Conservation (phyloP, 345 rosid genomes). For the Eucalyptus victrix region DNA sequence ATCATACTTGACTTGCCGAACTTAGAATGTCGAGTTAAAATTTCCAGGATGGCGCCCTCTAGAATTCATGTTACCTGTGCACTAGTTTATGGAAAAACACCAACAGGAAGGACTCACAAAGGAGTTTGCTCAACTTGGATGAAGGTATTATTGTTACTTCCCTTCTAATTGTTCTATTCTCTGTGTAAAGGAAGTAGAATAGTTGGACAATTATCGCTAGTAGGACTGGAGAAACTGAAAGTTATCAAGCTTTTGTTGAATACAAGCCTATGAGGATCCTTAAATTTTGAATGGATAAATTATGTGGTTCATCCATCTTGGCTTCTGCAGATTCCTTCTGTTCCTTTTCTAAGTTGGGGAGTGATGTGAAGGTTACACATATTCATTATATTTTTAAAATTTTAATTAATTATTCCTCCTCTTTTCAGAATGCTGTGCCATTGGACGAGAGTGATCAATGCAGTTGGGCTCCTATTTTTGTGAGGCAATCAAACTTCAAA, state of each 20-base stretch:
- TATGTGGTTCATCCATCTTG: background rate
- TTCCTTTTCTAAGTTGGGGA: background rate
- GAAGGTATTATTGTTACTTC: conserved; percentile 32
- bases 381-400: background rate
- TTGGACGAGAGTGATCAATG: conserved; percentile 54
- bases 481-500: conserved; percentile 87
- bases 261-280: background rate
- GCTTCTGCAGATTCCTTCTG: background rate
- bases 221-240: background rate
- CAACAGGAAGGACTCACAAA: conserved; percentile 75
- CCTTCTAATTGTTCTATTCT: background rate
- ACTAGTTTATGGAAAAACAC: conserved; percentile 73
- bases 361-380: background rate
- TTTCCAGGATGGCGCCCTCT: conserved; percentile 46
- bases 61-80: conserved; percentile 95
- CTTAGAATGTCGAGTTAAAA: background rate
- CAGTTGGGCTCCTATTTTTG: conserved; percentile 79
- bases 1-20: background rate
- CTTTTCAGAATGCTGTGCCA: conserved; percentile 51
- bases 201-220: background rate
- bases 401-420: background rate
- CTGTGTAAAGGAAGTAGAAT: background rate
- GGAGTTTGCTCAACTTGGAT: conserved; percentile 99
- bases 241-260: background rate
- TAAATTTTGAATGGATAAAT: background rate